phyloP scores from a whole-genome alignment of 2,329 filamentous ascomycete species.

The Aspergillus hortae region DNA sequence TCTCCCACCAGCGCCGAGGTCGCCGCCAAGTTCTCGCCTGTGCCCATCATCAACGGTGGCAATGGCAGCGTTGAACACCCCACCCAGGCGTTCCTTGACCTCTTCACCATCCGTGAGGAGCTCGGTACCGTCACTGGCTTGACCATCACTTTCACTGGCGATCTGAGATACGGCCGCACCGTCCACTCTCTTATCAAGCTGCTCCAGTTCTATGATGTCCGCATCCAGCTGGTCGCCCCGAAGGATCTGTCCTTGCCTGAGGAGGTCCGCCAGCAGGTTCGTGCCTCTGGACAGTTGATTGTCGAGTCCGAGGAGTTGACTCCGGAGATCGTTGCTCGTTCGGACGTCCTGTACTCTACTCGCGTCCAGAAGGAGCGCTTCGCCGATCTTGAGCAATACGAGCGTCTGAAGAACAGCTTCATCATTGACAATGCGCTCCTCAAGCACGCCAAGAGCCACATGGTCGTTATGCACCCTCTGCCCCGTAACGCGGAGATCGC shows the following conservation, averaged over 20 bases:
- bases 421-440: constrained; percentile 86
- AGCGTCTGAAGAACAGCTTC: constrained; percentile 82
- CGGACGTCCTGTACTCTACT: constrained; percentile 95
- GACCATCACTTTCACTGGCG: constrained; percentile 93
- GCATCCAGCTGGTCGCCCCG: constrained; percentile 86
- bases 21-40: constrained; percentile 80
- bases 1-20: constrained; percentile 74
- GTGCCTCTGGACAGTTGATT: constrained; percentile 71
- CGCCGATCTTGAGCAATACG: constrained; percentile 73
- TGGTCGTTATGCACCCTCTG: constrained; percentile 93
- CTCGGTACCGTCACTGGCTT: constrained; percentile 91
- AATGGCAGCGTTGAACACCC: constrained; percentile 96
- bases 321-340: constrained; percentile 77
- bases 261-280: constrained; percentile 69
- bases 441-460: constrained; percentile 85
- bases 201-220: constrained; percentile 91
- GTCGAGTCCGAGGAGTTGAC: constrained; percentile 75
- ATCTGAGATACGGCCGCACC: constrained; percentile 87
- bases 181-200: constrained; percentile 95
- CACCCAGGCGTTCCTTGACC: constrained; percentile 93
- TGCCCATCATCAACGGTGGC: constrained; percentile 94
- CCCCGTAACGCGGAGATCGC: constrained; percentile 90
- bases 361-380: constrained; percentile 96
- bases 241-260: constrained; percentile 71
- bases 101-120: constrained; percentile 98